phyloP scores from a whole-genome alignment of 1,139 yeast species.

The Suhomyces maxii region DNA sequence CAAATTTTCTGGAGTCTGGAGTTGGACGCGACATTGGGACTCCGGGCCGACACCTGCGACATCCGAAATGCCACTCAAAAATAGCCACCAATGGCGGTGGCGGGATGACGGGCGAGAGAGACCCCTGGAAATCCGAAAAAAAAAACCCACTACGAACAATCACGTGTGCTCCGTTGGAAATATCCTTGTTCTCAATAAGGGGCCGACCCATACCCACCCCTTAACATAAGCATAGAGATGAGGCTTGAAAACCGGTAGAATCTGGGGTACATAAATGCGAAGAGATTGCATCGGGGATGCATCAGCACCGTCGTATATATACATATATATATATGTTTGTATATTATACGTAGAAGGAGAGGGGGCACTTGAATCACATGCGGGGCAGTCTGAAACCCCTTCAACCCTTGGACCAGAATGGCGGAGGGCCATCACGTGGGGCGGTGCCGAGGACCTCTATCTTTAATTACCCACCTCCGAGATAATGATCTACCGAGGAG shows the following conservation, averaged over 20 bases:
- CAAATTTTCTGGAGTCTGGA: slow-evolving; percentile 1
- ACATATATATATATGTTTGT: background rate
- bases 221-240: no score
- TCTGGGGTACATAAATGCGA: no score
- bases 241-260: no score
- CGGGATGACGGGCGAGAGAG: no score
- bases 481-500: no score
- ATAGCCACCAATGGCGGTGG: background rate
- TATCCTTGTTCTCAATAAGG: no score
- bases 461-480: background rate
- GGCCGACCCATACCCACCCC: no score
- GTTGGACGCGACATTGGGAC: background rate
- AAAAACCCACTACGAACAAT: no score
- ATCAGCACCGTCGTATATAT: background rate
- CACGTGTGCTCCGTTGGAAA: no score
- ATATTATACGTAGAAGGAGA: background rate
- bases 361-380: slow-evolving; percentile 4
- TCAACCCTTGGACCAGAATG: background rate
- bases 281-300: background rate
- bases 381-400: background rate
- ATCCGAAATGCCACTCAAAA: background rate
- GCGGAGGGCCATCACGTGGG: background rate
- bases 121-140: no score
- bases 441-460: background rate
- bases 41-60: background rate